Evolutionary conservation across 805 yeast species (phyloP).

Genomic region (Ogataea corticis): DNA sequence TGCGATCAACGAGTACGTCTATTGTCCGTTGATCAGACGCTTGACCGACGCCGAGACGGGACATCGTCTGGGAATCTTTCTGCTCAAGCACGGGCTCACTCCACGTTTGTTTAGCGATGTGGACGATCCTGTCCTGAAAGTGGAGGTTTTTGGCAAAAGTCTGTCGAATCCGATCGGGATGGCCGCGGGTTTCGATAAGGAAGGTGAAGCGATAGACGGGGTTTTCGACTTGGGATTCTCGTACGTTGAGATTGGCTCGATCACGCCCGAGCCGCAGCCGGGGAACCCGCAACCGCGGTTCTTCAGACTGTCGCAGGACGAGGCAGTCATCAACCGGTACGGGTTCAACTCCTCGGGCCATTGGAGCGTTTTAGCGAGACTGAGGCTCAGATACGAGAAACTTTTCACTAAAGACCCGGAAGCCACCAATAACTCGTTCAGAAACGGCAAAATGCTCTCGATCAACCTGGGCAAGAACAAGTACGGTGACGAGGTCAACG

Average conservation of each 20-base stretch:
- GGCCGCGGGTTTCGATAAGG: constrained; percentile 95
- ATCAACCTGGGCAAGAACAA: constrained; percentile 92
- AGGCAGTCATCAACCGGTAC: constrained; percentile 90
- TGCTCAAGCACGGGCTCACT: constrained; percentile 65
- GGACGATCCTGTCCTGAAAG: constrained; percentile 53
- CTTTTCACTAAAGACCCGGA: constrained; percentile 30
- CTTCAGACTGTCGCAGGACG: constrained; percentile 80
- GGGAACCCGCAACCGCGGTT: constrained; percentile 95
- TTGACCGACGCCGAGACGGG: constrained; percentile 83
- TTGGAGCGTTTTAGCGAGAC: constrained; percentile 64
- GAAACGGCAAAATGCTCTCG: constrained; percentile 67
- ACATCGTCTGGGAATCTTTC: constrained; percentile 71
- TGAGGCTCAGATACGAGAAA: constrained; percentile 60
- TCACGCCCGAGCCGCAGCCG: constrained; percentile 90
- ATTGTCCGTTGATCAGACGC: constrained; percentile 73
- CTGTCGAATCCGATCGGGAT: constrained; percentile 82
- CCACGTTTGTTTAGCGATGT: constrained; percentile 61
- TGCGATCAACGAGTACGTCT: constrained; percentile 74
- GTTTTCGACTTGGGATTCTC: constrained; percentile 79
- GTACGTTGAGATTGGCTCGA: constrained; percentile 89
- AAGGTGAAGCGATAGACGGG: constrained; percentile 87
- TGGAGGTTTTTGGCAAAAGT: constrained; percentile 61
- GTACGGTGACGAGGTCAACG: constrained; percentile 84
- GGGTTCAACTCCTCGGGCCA: constrained; percentile 95
- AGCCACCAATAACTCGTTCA: constrained; percentile 44